These are phyloP conservation scores for Parathielavia hyrcaniae DNA, from an alignment of 495 filamentous ascomycete genomes.

Conservation along the genomic window DNA sequence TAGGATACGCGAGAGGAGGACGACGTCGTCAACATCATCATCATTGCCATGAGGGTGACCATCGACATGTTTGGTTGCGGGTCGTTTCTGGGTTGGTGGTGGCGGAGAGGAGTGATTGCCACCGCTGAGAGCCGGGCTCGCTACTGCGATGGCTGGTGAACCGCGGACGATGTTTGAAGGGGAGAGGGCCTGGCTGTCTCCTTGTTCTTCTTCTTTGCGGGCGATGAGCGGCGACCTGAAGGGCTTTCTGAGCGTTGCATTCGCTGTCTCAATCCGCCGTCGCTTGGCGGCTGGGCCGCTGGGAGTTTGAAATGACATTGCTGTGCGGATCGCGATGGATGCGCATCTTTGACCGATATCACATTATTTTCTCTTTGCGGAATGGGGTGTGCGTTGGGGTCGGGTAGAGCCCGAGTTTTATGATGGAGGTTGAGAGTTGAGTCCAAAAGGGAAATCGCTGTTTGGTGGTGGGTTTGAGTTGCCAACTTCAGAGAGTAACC, in stretches of 20 bases:
- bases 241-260: conserved; percentile 26
- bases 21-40: too few species aligned
- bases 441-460: too few species aligned
- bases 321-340: background rate
- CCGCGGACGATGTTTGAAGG: background rate
- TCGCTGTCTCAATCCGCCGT: conserved; percentile 28
- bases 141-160: background rate
- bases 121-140: background rate
- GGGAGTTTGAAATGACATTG: conserved; percentile 26
- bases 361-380: background rate
- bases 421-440: background rate
- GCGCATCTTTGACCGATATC: conserved; percentile 7
- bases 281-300: conserved; percentile 27
- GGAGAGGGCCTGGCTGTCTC: background rate
- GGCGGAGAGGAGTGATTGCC: background rate
- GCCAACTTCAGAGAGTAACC: too few species aligned
- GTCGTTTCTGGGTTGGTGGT: background rate
- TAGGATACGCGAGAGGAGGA: conserved; percentile 7
- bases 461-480: too few species aligned
- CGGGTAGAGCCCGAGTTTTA: background rate
- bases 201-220: background rate
- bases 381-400: background rate
- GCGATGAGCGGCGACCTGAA: conserved; percentile 29
- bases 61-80: background rate
- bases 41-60: background rate